Evolutionary conservation across 2,329 filamentous ascomycete species (phyloP).

Genomic region (Sclerotinia subarctica): DNA sequence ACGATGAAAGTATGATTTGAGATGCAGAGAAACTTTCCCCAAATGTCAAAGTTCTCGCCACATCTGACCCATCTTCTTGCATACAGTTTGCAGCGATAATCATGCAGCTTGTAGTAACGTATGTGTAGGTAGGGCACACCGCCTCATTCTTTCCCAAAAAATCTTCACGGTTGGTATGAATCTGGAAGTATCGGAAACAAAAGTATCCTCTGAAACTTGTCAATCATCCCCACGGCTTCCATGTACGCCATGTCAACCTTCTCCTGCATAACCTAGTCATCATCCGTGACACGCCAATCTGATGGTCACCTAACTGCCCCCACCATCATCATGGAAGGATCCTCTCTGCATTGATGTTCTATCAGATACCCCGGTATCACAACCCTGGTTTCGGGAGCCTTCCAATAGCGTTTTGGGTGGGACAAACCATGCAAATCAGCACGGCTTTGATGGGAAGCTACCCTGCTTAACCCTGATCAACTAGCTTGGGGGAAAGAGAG

Average conservation of each 20-base stretch:
- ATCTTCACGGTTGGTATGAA: not conserved
- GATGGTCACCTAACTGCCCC: not conserved
- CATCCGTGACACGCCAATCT: not conserved
- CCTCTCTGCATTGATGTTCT: slow-evolving; percentile 8
- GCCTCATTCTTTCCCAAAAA: not conserved
- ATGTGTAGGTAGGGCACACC: not conserved
- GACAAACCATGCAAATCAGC: slow-evolving; percentile 24
- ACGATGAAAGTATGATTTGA: not conserved
- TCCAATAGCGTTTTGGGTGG: slow-evolving; percentile 25
- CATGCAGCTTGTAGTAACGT: not conserved
- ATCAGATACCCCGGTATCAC: slow-evolving; percentile 18
- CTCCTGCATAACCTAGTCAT: slow-evolving; percentile 1
- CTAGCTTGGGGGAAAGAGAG: slow-evolving; percentile 18
- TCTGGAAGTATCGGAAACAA: slow-evolving; percentile 1
- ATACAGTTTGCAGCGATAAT: slow-evolving; percentile 9
- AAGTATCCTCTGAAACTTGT: slow-evolving; percentile 2
- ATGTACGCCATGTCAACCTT: slow-evolving; percentile 11
- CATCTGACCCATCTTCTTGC: not conserved
- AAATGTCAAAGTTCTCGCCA: slow-evolving; percentile 7
- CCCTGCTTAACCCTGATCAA: slow-evolving; percentile 14
- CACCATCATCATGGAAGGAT: not conserved
- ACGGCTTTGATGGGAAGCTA: slow-evolving; percentile 24
- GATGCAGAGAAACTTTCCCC: not conserved
- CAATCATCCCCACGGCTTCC: slow-evolving; percentile 10
- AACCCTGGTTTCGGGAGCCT: slow-evolving; percentile 30